These are phyloP conservation scores for Heliamphora pulchella DNA, from an alignment of 179 eudicot genomes.

Conservation along the genomic window DNA sequence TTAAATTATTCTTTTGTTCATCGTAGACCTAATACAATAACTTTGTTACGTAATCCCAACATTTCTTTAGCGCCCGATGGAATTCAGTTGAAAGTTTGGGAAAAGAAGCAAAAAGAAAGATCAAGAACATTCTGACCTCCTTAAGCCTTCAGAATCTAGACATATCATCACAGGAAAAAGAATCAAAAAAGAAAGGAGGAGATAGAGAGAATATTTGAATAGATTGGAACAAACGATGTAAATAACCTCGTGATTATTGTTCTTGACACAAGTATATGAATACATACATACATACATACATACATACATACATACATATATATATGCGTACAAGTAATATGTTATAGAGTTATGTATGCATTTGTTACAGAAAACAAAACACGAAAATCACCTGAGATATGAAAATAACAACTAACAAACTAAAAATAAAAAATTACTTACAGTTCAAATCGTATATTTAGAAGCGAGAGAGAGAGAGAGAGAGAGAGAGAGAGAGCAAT, in stretches of 20 bases:
- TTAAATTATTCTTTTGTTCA: neutral
- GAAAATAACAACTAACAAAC: neutral
- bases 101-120: neutral
- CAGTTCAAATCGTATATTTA: neutral
- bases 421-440: neutral
- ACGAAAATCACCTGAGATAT: slow-evolving; percentile 4
- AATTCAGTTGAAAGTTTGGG: too few relatives aligned
- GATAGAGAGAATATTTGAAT: neutral
- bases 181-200: neutral
- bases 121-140: neutral
- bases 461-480: neutral
- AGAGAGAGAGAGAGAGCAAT: neutral
- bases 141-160: neutral
- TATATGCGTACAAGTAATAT: too few relatives aligned
- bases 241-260: neutral
- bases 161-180: neutral
- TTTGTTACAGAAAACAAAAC: neutral
- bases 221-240: neutral
- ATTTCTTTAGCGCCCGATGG: neutral
- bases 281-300: too few relatives aligned
- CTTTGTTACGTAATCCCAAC: neutral
- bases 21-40: neutral
- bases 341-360: neutral
- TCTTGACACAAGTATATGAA: neutral
- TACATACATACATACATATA: neutral